Evolutionary conservation across 345 rosid species (phyloP), one percentile per base, ranked within the genome.

Genomic region (Anastatica hierochuntica): DNA sequence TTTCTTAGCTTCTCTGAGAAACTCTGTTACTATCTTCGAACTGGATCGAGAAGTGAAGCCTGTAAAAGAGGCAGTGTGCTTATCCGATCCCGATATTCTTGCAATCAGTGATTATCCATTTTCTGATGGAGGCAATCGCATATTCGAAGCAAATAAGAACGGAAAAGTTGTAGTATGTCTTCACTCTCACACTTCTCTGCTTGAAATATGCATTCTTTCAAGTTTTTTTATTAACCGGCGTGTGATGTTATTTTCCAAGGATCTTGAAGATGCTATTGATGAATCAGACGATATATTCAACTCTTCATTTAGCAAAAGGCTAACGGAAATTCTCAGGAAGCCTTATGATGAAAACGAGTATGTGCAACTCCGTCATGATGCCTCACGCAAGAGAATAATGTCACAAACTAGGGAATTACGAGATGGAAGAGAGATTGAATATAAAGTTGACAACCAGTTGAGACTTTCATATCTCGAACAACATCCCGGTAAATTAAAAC

Each of bases 391-490:
- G 40, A 79, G 56, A 58, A 76, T 60, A 3, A 7, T 48, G 50
- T 27, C 41, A 5, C 60, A 53, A 8, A 35, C 35, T 10, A 53
- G 31, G 53, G 56, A 65, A 6, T 39, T 75, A 29, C 79, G 85
- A 29, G 47, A 55, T 43, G 80, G 83, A 59, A 58, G 49, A 34
- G 64, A 31, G 10, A 68, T 33, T 43, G 2, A 36, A 10, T 65
- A 33, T 71, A 1, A 38, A 2, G 21, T 43, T 14, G n/a, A 53
- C 8, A 9, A 56, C 58, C 26, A 19, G 62, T 0, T 20, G 10
- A 63, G 68, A 20, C 61, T 29, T 56, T 85, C 97, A 23, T 83
- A 68, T 67, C 72, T 83, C 43, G 84, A 89, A 3, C 49, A 14
- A 10, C 54, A 71, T 54, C 11, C 35, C 8, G 88, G 95, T 79